Base-by-base conservation (phyloP, 2,329 filamentous ascomycete genomes). In the Sphaerostilbella broomeana region DNA sequence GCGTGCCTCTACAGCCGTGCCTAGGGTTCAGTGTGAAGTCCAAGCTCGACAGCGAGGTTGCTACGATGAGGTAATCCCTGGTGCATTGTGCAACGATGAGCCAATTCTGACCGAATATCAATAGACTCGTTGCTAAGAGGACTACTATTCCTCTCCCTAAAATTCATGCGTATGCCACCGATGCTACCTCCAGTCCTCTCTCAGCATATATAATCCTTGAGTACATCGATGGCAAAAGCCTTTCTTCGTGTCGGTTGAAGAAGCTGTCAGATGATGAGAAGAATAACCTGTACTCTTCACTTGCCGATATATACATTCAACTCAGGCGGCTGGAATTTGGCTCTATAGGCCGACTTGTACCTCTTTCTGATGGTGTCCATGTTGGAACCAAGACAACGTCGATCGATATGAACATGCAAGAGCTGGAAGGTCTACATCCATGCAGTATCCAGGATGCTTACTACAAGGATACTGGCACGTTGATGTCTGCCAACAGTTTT, bases 281-380 rank as follows among this genome's bases (percentile, higher is more conserved):
- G 21, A 21, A 40, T 7, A 25, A 13, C 9, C 33, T 46, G 5
- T 43, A 44, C 33, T 36, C 17, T 3, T 48, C 46, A 15, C 40
- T 48, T 11, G 43, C 43, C 17, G 32, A 44, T 20, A 38, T 48
- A n/a, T 44, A 42, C 24, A 33, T 45, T n/a, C 40, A 47, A 18
- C 42, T 47, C n/a, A 35, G 45, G n/a, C 32, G 40, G 10, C 39
- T 45, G 7, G 38, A 38, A n/a, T 47, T 47, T 21, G 38, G 40
- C 5, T 22, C 40, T 11, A 46, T 46, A 12, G 46, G 46, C 12
- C 32, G 46, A n/a, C 22, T 48, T 12, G 22, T 22, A 1, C 13
- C 20, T 3, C 15, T 8, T 19, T 2, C 35, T n/a, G 24, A 32
- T 13, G 32, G 17, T 4, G 13, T 38, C 20, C 17, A 43, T 13